Conservation (phyloP, 306 rosid genomes). For the Cucumis sativus region DNA sequence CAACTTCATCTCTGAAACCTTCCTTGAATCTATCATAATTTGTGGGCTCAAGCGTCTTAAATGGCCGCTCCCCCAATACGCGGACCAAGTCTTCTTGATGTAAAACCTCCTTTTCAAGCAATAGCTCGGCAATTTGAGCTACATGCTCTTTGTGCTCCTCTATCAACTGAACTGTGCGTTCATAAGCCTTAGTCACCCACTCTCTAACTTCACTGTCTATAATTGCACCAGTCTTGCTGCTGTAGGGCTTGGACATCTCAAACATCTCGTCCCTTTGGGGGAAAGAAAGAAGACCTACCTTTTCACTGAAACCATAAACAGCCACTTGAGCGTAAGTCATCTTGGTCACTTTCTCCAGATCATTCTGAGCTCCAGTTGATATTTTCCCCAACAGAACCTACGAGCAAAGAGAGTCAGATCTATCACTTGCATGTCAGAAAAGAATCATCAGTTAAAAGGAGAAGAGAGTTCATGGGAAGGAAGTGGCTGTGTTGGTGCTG, state of each 20-base stretch:
- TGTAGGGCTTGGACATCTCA: slow-evolving; percentile 28
- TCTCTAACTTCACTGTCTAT: slow-evolving; percentile 31
- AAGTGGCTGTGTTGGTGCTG: background rate
- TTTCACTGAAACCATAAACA: slow-evolving; percentile 28
- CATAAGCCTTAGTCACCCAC: slow-evolving; percentile 30
- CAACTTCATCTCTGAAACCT: slow-evolving; percentile 17
- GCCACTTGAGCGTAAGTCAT: slow-evolving; percentile 34
- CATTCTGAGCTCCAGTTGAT: slow-evolving; percentile 33
- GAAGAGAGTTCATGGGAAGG: background rate
- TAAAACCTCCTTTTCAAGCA: slow-evolving; percentile 35
- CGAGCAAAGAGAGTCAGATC: background rate
- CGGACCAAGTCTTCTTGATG: slow-evolving; percentile 26
- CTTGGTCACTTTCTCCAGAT: slow-evolving; percentile 38
- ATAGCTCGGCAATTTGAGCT: slow-evolving; percentile 22
- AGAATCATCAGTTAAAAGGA: background rate
- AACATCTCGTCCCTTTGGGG: slow-evolving; percentile 19
- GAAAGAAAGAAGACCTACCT: slow-evolving; percentile 33
- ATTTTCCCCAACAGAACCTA: slow-evolving; percentile 32
- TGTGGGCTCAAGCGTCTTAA: slow-evolving; percentile 14
- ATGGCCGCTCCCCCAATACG: slow-evolving; percentile 29
- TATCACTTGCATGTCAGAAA: background rate
- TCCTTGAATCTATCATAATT: slow-evolving; percentile 24
- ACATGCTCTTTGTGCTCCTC: slow-evolving; percentile 25
- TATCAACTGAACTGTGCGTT: slow-evolving; percentile 19
- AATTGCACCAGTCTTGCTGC: slow-evolving; percentile 30